Base-by-base conservation (phyloP, 805 yeast species). In the Barnettozyma botsteinii region DNA sequence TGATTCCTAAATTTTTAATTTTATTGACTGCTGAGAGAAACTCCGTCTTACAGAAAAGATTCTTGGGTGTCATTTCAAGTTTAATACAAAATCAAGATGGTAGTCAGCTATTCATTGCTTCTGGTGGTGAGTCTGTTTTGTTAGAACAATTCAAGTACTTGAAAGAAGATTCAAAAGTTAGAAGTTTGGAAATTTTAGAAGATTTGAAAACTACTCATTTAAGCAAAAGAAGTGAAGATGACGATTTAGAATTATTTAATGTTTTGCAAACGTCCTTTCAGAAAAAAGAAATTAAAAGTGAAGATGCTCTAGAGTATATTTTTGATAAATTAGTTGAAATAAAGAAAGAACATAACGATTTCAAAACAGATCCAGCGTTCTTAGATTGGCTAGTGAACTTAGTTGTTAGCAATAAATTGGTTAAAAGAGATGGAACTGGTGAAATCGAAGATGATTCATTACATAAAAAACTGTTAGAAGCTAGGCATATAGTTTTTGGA, bases 401-500 rank as follows among this genome's bases (percentile, higher is more conserved):
- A 48, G 56, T 64, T 5, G 64, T 61, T 20, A 32, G 46, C 31
- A 52, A 72, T 52, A 50, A 49, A 29, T 36, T 47, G 13, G 33
- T 34, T 6, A 53, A 56, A 43, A 45, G 58, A 32, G 57, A 57
- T 9, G 42, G 48, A 5, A 24, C 23, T 31, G 57, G 51, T 15
- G 57, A 64, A 28, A 68, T 61, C 23, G 27, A 49, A 27, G 59
- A 60, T 24, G 49, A 46, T n/a, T 28, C 46, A 10, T 62, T 61
- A 48, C 72, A 72, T 41, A 49, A 57, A 22, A 68, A 64, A 23
- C 61, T 77, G 18, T 49, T 64, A 9, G 61, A 63, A 22, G 65
- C 69, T 13, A 72, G 94, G 51, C 91, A 85, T 55, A 55, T 62
- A 18, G 75, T 81, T 1, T 86, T 86, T 62, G 96, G 95, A 2